Base-by-base conservation (phyloP, 1,139 yeast species). In the Protomyces arabidopsidicola region DNA sequence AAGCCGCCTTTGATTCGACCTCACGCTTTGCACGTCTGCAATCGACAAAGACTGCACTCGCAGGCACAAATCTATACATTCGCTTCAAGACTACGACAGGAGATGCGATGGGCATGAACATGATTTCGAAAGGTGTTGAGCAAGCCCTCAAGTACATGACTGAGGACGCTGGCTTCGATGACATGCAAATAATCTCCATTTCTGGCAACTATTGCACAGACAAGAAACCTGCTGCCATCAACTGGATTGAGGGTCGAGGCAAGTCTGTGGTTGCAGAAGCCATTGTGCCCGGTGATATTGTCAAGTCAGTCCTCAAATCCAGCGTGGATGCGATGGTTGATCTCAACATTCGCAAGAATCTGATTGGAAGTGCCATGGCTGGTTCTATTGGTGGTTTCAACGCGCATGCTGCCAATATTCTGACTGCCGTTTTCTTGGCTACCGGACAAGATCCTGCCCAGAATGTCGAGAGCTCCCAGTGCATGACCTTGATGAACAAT, bases 61-160 rank as follows among this genome's bases (percentile, higher is more conserved):
- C 98, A n/a, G 98, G 99, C 51, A 88, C 88, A 62, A 79, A 88
- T 69, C 79, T 95, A 71, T 93, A 83, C 73, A 87, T 95, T 71
- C 85, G 98, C 72, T 93, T 93, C 80, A 85, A 91, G 74, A 93
- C 99, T 34, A 90, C 97, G 52, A 93, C 99, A 42, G 99, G 99
- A 76, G 99, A 93, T 79, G 98, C 98, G 20, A 93, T 93, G 99
- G 99, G 98, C 69, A 93, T 93, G 99, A 93, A 93, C 75, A 95
- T 93, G 99, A 95, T 93, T 69, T 93, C 98, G 38, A 93, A 93
- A 77, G 99, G 98, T 75, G 97, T 90, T 61, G 99, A 95, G 75
- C 81, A 80, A 74, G 84, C 97, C 1, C 82, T 93, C 73, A 85
- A 85, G 69, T 84, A 82, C 74, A 90, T 93, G 97, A 84, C 82